These are phyloP conservation scores for Trichoderma afroharzianum DNA, from an alignment of 2,329 filamentous ascomycete species.

Conservation along the genomic window DNA sequence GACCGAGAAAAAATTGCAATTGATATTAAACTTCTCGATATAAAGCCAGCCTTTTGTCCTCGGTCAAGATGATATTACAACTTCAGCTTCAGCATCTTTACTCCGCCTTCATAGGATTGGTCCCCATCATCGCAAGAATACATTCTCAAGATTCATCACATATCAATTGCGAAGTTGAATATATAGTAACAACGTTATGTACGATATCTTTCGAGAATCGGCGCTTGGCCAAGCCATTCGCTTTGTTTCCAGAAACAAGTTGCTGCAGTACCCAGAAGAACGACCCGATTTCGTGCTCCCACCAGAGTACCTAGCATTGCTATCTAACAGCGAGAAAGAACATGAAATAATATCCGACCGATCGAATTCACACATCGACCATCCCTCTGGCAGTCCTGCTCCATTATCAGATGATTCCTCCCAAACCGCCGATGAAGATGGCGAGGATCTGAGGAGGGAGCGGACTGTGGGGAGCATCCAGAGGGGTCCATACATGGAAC, in stretches of 20 bases:
- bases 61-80: neutral
- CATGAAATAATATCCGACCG: neutral
- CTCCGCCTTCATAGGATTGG: neutral
- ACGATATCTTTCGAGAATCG: neutral
- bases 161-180: neutral
- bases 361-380: neutral
- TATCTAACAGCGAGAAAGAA: neutral
- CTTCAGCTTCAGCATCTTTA: neutral
- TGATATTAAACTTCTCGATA: neutral
- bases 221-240: constrained; percentile 10
- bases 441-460: neutral
- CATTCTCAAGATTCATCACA: neutral
- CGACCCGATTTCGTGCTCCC: neutral
- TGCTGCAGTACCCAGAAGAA: neutral
- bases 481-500: neutral
- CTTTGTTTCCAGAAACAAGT: neutral
- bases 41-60: neutral
- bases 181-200: neutral
- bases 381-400: neutral
- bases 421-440: neutral
- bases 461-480: neutral
- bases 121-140: neutral
- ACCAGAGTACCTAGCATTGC: neutral
- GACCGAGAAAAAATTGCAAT: neutral
- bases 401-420: neutral